Conservation (phyloP, 768 basidiomycete species). For the Boletellus ananiceps region DNA sequence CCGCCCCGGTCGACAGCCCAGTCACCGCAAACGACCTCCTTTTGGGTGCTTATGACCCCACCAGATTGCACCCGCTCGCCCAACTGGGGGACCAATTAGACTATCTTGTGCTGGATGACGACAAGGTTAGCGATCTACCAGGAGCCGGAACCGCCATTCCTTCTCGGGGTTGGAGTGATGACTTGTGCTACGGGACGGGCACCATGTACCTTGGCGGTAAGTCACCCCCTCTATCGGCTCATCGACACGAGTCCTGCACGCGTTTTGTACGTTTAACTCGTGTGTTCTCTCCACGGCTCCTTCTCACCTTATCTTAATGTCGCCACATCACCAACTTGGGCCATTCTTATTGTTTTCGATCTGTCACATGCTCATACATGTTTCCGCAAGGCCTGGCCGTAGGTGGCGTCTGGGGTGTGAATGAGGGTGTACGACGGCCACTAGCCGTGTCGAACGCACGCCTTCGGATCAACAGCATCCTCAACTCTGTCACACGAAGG, state of each 20-base stretch:
- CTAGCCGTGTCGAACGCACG: constrained; percentile 81
- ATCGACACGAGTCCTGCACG: constrained; percentile 41
- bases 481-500: constrained; percentile 94
- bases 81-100: constrained; percentile 90
- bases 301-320: constrained; percentile 68
- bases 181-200: constrained; percentile 98
- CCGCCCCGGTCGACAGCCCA: constrained; percentile 47
- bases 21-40: constrained; percentile 87
- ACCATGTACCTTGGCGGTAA: constrained; percentile 96
- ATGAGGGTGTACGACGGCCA: constrained; percentile 87
- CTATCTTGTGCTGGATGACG: constrained; percentile 93
- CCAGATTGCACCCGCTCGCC: constrained; percentile 91
- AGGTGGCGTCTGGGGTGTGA: constrained; percentile 94
- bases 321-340: constrained; percentile 52
- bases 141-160: constrained; percentile 90
- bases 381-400: constrained; percentile 80
- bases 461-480: constrained; percentile 92
- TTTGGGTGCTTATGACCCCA: constrained; percentile 82
- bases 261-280: constrained; percentile 43
- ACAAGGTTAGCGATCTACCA: constrained; percentile 87
- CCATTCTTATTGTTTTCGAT: constrained; percentile 71
- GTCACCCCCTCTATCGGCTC: constrained; percentile 62
- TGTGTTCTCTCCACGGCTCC: constrained; percentile 43
- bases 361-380: constrained; percentile 72
- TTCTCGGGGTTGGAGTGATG: constrained; percentile 97